Conservation (phyloP, 768 basidiomycete genomes). For the Crucibulum laeve region DNA sequence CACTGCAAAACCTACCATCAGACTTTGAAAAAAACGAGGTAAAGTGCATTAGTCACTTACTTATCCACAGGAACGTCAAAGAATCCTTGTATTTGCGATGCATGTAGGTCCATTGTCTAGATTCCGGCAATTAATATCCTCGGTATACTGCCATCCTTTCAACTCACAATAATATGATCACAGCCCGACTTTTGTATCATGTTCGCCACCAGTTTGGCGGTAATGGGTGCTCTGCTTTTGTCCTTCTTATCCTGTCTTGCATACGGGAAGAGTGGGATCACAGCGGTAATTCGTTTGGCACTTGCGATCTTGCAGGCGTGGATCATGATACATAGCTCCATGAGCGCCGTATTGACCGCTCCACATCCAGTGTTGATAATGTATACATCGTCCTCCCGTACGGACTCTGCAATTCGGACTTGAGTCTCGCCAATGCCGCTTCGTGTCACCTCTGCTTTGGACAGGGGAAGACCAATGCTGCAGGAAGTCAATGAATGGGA, state of each 20-base stretch:
- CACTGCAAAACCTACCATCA: conserved; percentile 14
- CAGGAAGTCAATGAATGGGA: conserved; percentile 16
- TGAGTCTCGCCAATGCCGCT: conserved; percentile 90
- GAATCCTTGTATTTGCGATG: conserved; percentile 99
- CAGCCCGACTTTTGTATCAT: conserved; percentile 91
- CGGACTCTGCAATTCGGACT: conserved; percentile 90
- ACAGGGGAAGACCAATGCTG: conserved; percentile 87
- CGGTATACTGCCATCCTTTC: conserved; percentile 2
- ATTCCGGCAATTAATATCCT: background rate
- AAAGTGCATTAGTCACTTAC: conserved; percentile 47
- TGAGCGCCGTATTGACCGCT: conserved; percentile 87
- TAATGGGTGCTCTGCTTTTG: conserved; percentile 96
- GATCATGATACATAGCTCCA: conserved; percentile 99
- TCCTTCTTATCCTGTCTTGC: conserved; percentile 99
- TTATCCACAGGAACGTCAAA: conserved; percentile 99
- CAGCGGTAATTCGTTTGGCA: conserved; percentile 96
- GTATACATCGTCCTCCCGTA: conserved; percentile 98
- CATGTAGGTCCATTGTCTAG: conserved; percentile 98
- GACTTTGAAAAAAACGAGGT: conserved; percentile 11
- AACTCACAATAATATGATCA: conserved; percentile 93
- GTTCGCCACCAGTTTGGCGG: conserved; percentile 97
- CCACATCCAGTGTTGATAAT: conserved; percentile 93
- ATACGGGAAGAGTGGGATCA: conserved; percentile 95
- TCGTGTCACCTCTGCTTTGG: conserved; percentile 81
- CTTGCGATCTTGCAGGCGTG: conserved; percentile 99